phyloP scores from a whole-genome alignment of 2,329 filamentous ascomycete genomes.

The Pseudogymnoascus sp. region DNA sequence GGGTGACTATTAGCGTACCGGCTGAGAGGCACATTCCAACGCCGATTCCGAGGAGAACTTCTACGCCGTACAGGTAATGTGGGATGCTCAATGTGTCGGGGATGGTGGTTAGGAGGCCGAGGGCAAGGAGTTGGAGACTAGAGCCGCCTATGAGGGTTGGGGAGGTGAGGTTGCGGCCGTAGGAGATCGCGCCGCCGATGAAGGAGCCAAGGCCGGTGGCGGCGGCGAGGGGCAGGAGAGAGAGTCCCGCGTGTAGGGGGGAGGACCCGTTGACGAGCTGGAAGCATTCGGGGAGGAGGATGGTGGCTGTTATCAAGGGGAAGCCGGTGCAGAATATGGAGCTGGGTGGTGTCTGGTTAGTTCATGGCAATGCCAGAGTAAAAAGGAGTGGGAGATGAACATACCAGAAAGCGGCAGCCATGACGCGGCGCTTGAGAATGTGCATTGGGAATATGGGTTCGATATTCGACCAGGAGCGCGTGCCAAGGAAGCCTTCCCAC shows the following conservation, averaged over 20 bases:
- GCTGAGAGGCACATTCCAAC: slow-evolving; percentile 12
- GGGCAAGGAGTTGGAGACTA: slow-evolving; percentile 9
- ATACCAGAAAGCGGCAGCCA: slow-evolving; percentile 10
- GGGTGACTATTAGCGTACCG: slow-evolving; percentile 6
- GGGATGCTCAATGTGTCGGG: slow-evolving; percentile 2
- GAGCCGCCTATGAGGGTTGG: slow-evolving; percentile 8
- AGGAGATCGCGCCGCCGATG: slow-evolving; percentile 10
- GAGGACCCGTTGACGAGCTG: slow-evolving; percentile 12
- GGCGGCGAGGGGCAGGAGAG: slow-evolving; percentile 11
- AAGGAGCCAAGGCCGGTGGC: slow-evolving; percentile 10
- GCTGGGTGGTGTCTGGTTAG: neutral
- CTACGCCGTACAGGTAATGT: slow-evolving; percentile 6
- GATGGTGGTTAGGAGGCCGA: slow-evolving; percentile 11
- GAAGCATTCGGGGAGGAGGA: slow-evolving; percentile 12
- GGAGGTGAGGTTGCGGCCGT: slow-evolving; percentile 9
- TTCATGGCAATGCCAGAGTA: neutral
- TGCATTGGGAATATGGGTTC: slow-evolving; percentile 5
- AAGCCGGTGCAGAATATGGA: slow-evolving; percentile 11
- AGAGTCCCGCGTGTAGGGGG: slow-evolving; percentile 6
- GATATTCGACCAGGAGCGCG: neutral
- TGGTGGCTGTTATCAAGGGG: slow-evolving; percentile 2
- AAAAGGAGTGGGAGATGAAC: neutral
- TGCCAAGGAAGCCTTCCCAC: neutral
- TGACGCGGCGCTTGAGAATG: slow-evolving; percentile 8
- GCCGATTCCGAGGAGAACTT: slow-evolving; percentile 12